Evolutionary conservation across 176 grass and related monocot genomes (phyloP), one percentile per base, ranked within the genome.

Genomic region (Juncus effusus): DNA sequence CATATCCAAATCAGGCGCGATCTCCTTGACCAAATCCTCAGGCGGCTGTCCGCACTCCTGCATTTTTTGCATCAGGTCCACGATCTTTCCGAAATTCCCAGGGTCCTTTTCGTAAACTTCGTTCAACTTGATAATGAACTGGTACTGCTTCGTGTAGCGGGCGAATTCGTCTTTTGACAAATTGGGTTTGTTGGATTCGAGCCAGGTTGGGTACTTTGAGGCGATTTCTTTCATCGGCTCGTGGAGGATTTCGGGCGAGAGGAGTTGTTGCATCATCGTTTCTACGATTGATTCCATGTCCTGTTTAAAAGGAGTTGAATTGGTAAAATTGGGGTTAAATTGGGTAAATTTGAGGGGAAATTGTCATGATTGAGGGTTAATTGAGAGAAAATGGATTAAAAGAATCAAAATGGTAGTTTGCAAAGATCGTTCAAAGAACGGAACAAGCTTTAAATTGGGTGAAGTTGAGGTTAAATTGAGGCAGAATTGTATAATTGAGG

Each of bases 141-240:
- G 76, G 67, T 88, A 89, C 81, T 96, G 92, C 2, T 62, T 72
- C 13, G 57, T 74, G 71, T 91, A 96, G 38, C 87, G 79, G 37
- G 67, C 68, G 65, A 78, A 85, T 76, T 96, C 87, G 79, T 91
- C 92, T 71, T 83, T 81, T 68, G 50, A 85, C 82, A 91, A 74
- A 59, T 73, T 81, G 44, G 63, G 63, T 82, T 88, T 91, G 63
- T 96, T 85, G 40, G 88, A 84, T 38, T 96, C 84, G 52, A 96
- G 47, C 92, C 92, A 96, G 64, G 91, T 88, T 53, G 92, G 92
- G 77, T 96, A 96, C 68, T 84, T 88, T 72, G 87, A 80, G 28
- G 84, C 92, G 63, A 96, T 96, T 72, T 96, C 92, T 70, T 85
- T 96, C 92, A 96, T 96, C 10, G 92, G 92, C 55, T 96, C 92